These are phyloP conservation scores for Nicotiana undulata DNA, from an alignment of 257 asterid genomes.

Conservation along the genomic window DNA sequence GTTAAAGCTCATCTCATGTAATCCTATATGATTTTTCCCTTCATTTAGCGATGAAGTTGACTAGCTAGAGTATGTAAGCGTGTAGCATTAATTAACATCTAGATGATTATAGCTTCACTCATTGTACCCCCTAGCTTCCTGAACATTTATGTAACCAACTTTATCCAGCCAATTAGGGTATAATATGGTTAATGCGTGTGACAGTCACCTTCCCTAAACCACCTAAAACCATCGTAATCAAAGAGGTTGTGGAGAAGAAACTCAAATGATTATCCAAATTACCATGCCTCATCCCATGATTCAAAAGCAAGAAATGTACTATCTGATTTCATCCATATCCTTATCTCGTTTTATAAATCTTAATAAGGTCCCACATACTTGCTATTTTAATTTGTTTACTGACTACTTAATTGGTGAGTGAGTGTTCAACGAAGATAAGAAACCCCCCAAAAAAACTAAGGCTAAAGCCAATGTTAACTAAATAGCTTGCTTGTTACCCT, in stretches of 20 bases:
- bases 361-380: background rate
- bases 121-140: background rate
- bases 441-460: background rate
- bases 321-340: background rate
- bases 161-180: background rate
- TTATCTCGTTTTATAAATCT: conserved; percentile 2
- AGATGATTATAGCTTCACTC: too few relatives aligned
- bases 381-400: background rate
- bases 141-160: background rate
- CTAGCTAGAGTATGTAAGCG: background rate
- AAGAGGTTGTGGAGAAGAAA: background rate
- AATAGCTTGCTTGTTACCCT: background rate
- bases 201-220: background rate
- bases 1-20: background rate
- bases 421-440: background rate
- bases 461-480: background rate
- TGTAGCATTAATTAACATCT: background rate
- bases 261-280: background rate
- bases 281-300: background rate
- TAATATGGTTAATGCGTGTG: background rate
- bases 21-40: background rate
- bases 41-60: background rate
- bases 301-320: background rate
- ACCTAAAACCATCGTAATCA: background rate
- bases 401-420: background rate